Evolutionary conservation across 2,329 filamentous ascomycete genomes (phyloP).

Genomic region (Hyphodiscus sp.): DNA sequence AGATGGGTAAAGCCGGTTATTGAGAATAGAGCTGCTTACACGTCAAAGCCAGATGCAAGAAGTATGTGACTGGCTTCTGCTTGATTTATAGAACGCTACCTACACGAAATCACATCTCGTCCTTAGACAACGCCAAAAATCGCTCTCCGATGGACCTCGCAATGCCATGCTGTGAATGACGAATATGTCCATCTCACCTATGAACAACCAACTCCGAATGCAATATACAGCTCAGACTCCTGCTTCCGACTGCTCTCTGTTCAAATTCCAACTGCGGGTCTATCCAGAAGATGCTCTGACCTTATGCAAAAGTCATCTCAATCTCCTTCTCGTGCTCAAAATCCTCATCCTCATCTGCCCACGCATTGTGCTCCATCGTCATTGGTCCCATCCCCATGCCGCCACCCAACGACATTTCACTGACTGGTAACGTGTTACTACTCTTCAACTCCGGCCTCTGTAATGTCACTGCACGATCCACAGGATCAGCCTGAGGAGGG

Average conservation of each 20-base stretch:
- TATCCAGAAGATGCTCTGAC: neutral
- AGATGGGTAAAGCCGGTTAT: no score
- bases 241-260: neutral
- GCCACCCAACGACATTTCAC: neutral
- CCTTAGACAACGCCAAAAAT: neutral
- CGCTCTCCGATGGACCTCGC: neutral
- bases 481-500: constrained; percentile 9
- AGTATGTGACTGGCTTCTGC: no score
- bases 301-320: constrained; percentile 65
- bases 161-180: neutral
- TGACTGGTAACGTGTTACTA: constrained; percentile 43
- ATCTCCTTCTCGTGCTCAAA: constrained; percentile 71
- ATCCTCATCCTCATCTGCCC: constrained; percentile 64
- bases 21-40: no score
- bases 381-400: neutral
- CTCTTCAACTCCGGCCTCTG: constrained; percentile 37
- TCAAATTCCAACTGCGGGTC: neutral
- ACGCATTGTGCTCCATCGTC: constrained; percentile 48
- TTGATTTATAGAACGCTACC: neutral
- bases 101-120: neutral
- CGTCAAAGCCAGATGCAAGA: no score
- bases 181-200: neutral
- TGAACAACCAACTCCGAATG: neutral
- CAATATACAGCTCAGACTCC: neutral
- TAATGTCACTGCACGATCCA: constrained; percentile 10